Evolutionary conservation across 768 basidiomycete species (phyloP).

Genomic region (Fistulinella prunicolor): DNA sequence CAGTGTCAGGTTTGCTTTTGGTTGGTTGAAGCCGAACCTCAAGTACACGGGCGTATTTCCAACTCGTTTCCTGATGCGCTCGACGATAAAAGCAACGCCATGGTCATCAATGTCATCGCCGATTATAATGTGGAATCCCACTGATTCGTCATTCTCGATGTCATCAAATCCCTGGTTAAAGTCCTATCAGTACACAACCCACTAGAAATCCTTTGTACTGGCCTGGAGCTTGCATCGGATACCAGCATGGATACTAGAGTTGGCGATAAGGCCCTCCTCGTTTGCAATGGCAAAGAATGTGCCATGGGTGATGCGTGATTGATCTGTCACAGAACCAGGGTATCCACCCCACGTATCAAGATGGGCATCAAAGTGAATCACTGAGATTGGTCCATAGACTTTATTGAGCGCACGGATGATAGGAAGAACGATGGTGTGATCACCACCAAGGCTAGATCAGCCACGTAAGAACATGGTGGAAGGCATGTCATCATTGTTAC

Average conservation of each 20-base stretch:
- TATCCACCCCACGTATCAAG: constrained; percentile 57
- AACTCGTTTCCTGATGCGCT: constrained; percentile 66
- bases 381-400: constrained; percentile 77
- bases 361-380: constrained; percentile 82
- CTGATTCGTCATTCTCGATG: constrained; percentile 62
- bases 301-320: constrained; percentile 76
- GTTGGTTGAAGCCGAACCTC: constrained; percentile 34
- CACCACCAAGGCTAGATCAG: constrained; percentile 59
- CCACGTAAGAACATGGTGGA: background rate
- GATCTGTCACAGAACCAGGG: constrained; percentile 45
- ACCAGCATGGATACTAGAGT: constrained; percentile 79
- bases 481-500: constrained; percentile 15
- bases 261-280: constrained; percentile 72
- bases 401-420: constrained; percentile 78
- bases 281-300: constrained; percentile 82
- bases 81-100: constrained; percentile 67
- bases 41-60: constrained; percentile 77
- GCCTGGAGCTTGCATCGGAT: constrained; percentile 74
- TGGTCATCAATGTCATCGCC: constrained; percentile 83
- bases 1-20: background rate
- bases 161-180: constrained; percentile 20
- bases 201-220: constrained; percentile 22
- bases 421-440: constrained; percentile 85
- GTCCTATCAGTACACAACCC: background rate
- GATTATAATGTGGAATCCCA: constrained; percentile 78